A percentile compares a stretch with the other conserved stretches of the same genome.
These are phyloP conservation scores for Solanum pinnatisectum DNA, from an alignment of 257 asterid genomes.

Conservation along the genomic window DNA sequence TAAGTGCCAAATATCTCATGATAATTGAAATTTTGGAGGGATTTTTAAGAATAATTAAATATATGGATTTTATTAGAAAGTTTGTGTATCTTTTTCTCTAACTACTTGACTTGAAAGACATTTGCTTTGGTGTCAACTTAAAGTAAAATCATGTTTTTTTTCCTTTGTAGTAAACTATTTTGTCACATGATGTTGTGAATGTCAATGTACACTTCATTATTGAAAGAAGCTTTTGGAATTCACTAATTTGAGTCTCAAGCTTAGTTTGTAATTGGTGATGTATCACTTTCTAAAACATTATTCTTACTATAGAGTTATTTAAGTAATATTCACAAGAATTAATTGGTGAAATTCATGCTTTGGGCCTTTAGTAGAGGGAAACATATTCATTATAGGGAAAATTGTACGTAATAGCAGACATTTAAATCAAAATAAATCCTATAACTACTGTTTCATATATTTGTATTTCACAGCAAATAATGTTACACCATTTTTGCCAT, in stretches of 20 bases:
- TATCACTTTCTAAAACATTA: not conserved
- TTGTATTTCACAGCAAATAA: too few species aligned
- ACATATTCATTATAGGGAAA: too few species aligned
- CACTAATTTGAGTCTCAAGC: not conserved
- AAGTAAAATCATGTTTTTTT: conserved; percentile 20
- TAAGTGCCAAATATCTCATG: conserved; percentile 19
- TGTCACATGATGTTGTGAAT: conserved; percentile 7
- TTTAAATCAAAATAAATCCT: too few species aligned
- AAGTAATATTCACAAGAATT: not conserved
- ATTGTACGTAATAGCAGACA: too few species aligned
- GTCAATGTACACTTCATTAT: not conserved
- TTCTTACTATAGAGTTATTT: not conserved
- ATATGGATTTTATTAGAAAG: not conserved
- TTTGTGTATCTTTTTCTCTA: not conserved
- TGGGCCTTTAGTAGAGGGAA: not conserved
- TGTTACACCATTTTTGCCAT: too few species aligned
- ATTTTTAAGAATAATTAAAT: not conserved
- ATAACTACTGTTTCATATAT: too few species aligned
- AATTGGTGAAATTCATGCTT: not conserved
- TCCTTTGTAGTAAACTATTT: not conserved
- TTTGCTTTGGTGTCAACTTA: conserved; percentile 19
- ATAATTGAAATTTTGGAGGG: not conserved
- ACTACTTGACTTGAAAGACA: conserved; percentile 25
- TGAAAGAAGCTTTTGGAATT: not conserved
- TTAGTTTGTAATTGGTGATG: not conserved